Percentiles rank a stretch among this genome's conserved stretches.
These are phyloP conservation scores for Mucor piriformis DNA, from an alignment of 371 early-diverging fungal species.

Conservation along the genomic window DNA sequence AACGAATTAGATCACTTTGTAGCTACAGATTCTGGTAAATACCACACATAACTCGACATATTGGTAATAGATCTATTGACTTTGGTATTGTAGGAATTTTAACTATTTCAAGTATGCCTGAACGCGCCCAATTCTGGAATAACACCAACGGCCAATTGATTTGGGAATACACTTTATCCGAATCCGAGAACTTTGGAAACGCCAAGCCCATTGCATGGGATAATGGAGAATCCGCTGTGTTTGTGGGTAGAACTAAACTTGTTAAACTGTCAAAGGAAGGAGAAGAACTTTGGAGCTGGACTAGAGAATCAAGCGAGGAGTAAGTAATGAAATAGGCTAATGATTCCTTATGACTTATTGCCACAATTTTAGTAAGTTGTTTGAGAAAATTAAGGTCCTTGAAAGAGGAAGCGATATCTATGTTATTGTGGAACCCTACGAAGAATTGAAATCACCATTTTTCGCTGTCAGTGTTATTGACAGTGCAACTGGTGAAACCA, in stretches of 20 bases:
- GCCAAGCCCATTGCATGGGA: slow-evolving; percentile 17
- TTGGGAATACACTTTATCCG: slow-evolving; percentile 22
- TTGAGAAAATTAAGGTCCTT: slow-evolving; percentile 8
- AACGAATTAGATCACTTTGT: slow-evolving; percentile 25
- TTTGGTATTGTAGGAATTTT: slow-evolving; percentile 39
- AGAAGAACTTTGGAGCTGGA: slow-evolving; percentile 27
- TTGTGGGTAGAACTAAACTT: slow-evolving; percentile 11
- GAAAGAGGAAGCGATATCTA: slow-evolving; percentile 21
- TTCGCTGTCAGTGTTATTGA: slow-evolving; percentile 22
- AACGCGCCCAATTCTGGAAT: slow-evolving; percentile 56
- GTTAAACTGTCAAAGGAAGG: slow-evolving; percentile 24
- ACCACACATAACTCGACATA: neutral
- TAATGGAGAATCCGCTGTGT: slow-evolving; percentile 20
- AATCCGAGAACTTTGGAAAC: slow-evolving; percentile 6
- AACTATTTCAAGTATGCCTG: slow-evolving; percentile 40
- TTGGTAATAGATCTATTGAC: neutral
- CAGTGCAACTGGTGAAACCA: slow-evolving; percentile 18
- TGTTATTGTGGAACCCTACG: slow-evolving; percentile 19
- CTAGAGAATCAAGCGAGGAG: slow-evolving; percentile 11
- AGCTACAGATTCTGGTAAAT: slow-evolving; percentile 28
- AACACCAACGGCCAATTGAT: slow-evolving; percentile 28
- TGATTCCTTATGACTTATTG: neutral
- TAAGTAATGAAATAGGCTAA: neutral
- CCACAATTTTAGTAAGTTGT: neutral
- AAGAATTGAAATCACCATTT: slow-evolving; percentile 5